A percentile compares a stretch with the other conserved stretches of the same genome.
Evolutionary conservation across 2,329 filamentous ascomycete species (phyloP).

Genomic region (Neoscytalidium dimidiatum): DNA sequence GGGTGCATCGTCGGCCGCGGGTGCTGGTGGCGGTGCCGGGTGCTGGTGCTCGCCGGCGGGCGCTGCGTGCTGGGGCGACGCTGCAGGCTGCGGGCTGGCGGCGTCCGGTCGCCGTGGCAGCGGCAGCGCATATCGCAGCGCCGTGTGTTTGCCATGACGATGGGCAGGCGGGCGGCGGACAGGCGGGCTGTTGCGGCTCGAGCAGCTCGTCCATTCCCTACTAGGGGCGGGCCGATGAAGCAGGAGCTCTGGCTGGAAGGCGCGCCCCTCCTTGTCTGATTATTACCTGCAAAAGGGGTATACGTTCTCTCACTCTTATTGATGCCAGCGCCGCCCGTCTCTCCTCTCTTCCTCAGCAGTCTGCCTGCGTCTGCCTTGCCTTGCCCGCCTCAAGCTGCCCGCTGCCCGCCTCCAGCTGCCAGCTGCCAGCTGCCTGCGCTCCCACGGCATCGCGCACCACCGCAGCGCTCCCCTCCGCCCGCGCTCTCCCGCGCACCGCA

Average conservation of each 20-base stretch:
- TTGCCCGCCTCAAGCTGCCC: no score
- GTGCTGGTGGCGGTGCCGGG: neutral
- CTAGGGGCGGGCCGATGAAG: constrained; percentile 1
- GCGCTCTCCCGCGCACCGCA: neutral
- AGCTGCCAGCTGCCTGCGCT: neutral
- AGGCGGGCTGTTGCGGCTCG: constrained; percentile 10
- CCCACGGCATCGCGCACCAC: constrained; percentile 8
- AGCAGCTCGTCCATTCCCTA: neutral
- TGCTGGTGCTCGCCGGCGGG: neutral
- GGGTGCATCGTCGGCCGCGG: no score
- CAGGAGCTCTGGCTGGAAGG: neutral
- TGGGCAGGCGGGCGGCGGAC: neutral
- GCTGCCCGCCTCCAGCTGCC: no score
- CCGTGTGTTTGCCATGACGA: constrained; percentile 10
- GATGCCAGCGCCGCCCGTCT: neutral
- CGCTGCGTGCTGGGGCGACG: neutral
- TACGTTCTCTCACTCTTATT: constrained; percentile 10
- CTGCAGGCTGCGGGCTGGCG: no score
- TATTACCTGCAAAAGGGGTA: constrained; percentile 13
- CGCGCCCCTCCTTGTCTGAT: constrained; percentile 10
- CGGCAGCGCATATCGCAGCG: neutral
- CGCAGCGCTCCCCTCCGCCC: constrained; percentile 9
- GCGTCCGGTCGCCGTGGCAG: neutral
- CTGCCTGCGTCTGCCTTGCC: neutral
- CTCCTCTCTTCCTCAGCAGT: neutral